Base-by-base conservation (phyloP, 2,329 filamentous ascomycete genomes). In the Apiospora pterosperma region DNA sequence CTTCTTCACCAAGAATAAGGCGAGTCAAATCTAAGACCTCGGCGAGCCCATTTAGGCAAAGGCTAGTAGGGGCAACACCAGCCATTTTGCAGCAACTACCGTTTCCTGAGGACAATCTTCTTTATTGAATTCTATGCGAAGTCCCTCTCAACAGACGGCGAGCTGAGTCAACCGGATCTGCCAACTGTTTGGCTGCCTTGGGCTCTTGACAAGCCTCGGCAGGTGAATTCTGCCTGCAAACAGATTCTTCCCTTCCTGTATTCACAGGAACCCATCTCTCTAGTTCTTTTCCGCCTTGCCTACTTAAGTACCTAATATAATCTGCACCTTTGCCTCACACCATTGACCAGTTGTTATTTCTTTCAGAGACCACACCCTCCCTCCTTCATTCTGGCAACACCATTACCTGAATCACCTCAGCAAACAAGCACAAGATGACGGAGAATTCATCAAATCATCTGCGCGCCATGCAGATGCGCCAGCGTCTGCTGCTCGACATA, bases 401-500 rank as follows among this genome's bases (percentile, higher is more conserved):
- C 25, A n/a, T 5, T 19, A n/a, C 10, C 48, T n/a, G n/a, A 8
- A 48, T 28, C 23, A 28, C 4, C 1, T 28, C 42, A 28, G 14
- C 6, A 25, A 34, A 4, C 16, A n/a, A 10, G 25, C 4, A 1
- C 44, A 52, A n/a, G 2, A 55, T 55, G 48, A 19, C 48, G 0
- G 16, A 55, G 7, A 11, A 2, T 12, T 6, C 48, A 12, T 11
- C 48, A 16, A 55, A n/a, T 10, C 6, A n/a, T 3, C 16, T 12
- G 3, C 59, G 59, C 5, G 16, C 59, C 7, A 21, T 7, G 1
- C 59, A 61, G 23, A 31, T 61, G 59, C 65, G 16, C 28, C 69
- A 67, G 36, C 76, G 79, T 8, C 74, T 79, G 62, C 69, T 84
- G 16, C 73, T 73, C 28, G 82, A 85, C 62, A 79, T 84, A 36